Evolutionary conservation across 768 basidiomycete genomes (phyloP).

Genomic region (Tylopilus intermedius): DNA sequence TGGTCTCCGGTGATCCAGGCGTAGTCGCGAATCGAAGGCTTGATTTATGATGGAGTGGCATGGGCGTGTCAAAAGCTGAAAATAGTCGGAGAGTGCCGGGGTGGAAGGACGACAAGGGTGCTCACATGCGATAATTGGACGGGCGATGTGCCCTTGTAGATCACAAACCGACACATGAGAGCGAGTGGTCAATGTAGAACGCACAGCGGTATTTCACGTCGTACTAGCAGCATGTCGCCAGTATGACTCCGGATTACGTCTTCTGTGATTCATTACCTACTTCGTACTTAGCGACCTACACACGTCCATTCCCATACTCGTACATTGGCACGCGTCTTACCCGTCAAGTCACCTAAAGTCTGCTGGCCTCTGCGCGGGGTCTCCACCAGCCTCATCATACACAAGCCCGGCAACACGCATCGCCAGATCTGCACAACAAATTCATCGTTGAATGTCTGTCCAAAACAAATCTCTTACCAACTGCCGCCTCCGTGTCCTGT

Average conservation of each 20-base stretch:
- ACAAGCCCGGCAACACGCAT: constrained; percentile 81
- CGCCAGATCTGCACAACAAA: constrained; percentile 60
- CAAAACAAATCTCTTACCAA: constrained; percentile 48
- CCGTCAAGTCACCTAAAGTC: constrained; percentile 58
- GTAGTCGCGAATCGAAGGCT: constrained; percentile 89
- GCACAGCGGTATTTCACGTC: not conserved
- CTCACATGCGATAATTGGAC: constrained; percentile 84
- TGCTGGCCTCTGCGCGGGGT: constrained; percentile 66
- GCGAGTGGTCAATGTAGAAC: not conserved
- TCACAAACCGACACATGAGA: constrained; percentile 83
- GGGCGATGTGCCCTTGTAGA: constrained; percentile 92
- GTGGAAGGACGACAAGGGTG: not conserved
- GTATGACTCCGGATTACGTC: constrained; percentile 21
- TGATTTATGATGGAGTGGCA: constrained; percentile 97
- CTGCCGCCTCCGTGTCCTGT: constrained; percentile 61
- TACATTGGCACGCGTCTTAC: not conserved
- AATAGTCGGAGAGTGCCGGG: constrained; percentile 1
- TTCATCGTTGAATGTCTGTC: constrained; percentile 1
- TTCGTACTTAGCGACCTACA: not conserved
- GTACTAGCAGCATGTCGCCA: not conserved
- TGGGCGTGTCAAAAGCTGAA: constrained; percentile 83
- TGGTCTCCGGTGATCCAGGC: constrained; percentile 75
- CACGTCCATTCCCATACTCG: no score
- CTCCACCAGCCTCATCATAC: constrained; percentile 80
- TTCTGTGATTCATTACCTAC: not conserved